Conservation (phyloP, 805 yeast genomes). For the Nakazawaea anatomiae region DNA sequence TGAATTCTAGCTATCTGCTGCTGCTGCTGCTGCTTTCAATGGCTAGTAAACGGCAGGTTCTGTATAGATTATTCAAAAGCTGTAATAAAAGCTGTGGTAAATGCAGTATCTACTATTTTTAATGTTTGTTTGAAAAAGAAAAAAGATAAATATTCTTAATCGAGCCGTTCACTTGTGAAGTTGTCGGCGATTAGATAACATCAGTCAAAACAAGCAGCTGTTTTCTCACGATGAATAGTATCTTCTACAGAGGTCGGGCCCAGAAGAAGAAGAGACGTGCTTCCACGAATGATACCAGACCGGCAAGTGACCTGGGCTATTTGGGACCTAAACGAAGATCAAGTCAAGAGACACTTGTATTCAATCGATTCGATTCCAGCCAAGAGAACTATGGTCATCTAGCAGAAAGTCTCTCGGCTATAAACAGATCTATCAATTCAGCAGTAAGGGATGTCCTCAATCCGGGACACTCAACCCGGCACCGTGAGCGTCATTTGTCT, state of each 20-base stretch:
- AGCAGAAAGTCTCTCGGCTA: slow-evolving; percentile 2
- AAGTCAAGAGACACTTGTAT: slow-evolving; percentile 9
- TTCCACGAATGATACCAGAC: background rate
- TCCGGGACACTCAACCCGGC: background rate
- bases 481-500: background rate
- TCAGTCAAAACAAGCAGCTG: no score
- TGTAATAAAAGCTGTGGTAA: no score
- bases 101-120: no score
- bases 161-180: background rate
- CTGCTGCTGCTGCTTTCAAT: no score
- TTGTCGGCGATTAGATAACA: no score
- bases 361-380: slow-evolving; percentile 6
- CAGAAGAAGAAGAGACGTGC: slow-evolving; percentile 5
- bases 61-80: no score
- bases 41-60: no score
- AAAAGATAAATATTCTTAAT: background rate
- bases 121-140: background rate
- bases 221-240: background rate
- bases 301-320: background rate
- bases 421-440: slow-evolving; percentile 6
- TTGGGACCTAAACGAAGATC: slow-evolving; percentile 8
- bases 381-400: slow-evolving; percentile 11
- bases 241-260: slow-evolving; percentile 1
- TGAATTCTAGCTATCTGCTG: no score
- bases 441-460: slow-evolving; percentile 8